Percentiles rank a stretch among this genome's conserved stretches.
These are phyloP conservation scores for Mycena belliarum DNA, from an alignment of 768 basidiomycete genomes.

Conservation along the genomic window DNA sequence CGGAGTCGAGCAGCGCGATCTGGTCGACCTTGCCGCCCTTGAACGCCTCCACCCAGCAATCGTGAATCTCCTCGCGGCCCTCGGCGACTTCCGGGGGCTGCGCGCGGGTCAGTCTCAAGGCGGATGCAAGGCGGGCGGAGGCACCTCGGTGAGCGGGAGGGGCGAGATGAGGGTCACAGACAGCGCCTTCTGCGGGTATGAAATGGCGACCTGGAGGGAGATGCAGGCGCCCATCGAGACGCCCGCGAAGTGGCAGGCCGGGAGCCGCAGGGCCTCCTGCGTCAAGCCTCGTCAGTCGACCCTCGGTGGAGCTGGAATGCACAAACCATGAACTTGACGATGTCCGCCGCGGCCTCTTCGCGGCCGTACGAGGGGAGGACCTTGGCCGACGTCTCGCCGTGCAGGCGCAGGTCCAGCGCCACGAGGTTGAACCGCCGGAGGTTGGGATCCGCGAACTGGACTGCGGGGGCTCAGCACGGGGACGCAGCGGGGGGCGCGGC, in stretches of 20 bases:
- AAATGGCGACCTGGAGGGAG: conserved; percentile 34
- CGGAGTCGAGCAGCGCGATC: conserved; percentile 12
- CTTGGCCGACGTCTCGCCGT: conserved; percentile 33
- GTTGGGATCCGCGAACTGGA: conserved; percentile 36
- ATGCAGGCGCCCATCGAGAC: conserved; percentile 35
- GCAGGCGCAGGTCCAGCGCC: conserved; percentile 35
- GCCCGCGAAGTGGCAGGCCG: conserved; percentile 38
- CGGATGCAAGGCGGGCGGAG: too few species aligned
- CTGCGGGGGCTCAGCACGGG: conserved; percentile 14
- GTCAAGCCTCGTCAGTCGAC: background rate
- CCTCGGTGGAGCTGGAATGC: too few species aligned
- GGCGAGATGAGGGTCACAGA: conserved; percentile 41
- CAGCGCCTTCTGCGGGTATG: conserved; percentile 31
- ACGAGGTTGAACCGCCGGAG: conserved; percentile 41
- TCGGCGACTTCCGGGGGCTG: conserved; percentile 31
- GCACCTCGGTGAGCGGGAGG: conserved; percentile 34
- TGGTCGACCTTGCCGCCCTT: conserved; percentile 20
- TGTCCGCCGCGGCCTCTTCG: conserved; percentile 32
- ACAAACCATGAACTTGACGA: conserved; percentile 34
- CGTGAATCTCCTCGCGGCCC: conserved; percentile 30
- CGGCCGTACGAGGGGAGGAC: conserved; percentile 31
- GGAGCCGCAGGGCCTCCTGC: conserved; percentile 34
- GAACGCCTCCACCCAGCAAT: conserved; percentile 27
- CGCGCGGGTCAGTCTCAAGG: background rate
- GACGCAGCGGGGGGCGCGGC: background rate